Conservation (phyloP, 768 basidiomycete genomes). For the Tremella fuciformis region DNA sequence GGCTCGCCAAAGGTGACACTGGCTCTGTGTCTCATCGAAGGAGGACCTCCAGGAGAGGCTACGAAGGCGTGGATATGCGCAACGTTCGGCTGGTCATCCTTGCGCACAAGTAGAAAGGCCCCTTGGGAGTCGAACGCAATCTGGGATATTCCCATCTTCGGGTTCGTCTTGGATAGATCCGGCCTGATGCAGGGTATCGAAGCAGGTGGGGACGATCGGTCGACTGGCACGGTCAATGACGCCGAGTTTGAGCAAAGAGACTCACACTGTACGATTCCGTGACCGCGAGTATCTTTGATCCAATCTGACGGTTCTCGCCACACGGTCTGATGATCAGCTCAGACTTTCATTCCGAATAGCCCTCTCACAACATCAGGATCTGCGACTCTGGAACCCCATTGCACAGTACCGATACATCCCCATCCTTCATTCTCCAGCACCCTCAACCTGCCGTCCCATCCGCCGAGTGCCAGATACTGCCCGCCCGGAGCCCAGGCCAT, state of each 20-base stretch:
- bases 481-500: constrained; percentile 85
- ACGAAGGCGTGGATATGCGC: constrained; percentile 74
- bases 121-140: constrained; percentile 80
- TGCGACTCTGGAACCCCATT: constrained; percentile 9
- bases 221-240: constrained; percentile 29
- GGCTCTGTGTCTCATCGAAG: constrained; percentile 27
- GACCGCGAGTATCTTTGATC: constrained; percentile 76
- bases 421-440: constrained; percentile 48
- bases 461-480: constrained; percentile 72
- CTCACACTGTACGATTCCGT: constrained; percentile 82
- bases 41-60: constrained; percentile 55
- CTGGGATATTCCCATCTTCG: constrained; percentile 60
- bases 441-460: constrained; percentile 82
- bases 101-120: constrained; percentile 65
- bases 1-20: constrained; percentile 62
- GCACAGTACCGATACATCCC: constrained; percentile 42
- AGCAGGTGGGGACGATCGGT: constrained; percentile 18
- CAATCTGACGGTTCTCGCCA: constrained; percentile 86
- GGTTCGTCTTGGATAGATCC: constrained; percentile 64
- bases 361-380: constrained; percentile 29
- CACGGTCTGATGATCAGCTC: constrained; percentile 58
- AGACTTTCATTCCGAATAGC: neutral
- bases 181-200: constrained; percentile 53
- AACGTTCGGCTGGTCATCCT: constrained; percentile 55
- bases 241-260: too few species aligned